Percentiles rank a stretch among this genome's conserved stretches.
Conservation (phyloP, 23 red algal species). For the Cyanidium caldarium region DNA sequence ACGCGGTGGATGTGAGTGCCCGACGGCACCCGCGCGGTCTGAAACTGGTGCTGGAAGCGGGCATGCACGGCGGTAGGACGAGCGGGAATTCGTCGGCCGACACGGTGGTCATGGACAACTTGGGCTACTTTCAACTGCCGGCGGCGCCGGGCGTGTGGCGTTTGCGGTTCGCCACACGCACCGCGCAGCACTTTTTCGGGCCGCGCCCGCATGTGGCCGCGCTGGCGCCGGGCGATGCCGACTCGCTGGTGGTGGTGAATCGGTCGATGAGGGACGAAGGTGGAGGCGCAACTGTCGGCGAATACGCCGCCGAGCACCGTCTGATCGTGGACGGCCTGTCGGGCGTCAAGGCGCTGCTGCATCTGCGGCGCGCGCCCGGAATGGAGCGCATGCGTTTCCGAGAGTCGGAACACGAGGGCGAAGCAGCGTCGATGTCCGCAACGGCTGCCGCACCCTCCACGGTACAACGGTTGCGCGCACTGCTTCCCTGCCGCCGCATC, state of each 20-base stretch:
- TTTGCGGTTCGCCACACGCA: conserved; percentile 10
- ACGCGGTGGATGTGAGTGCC: conserved; percentile 30
- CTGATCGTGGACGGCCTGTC: background rate
- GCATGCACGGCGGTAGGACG: background rate
- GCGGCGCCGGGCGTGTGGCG: conserved; percentile 47
- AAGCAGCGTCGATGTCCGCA: too few species aligned
- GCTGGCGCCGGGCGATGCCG: background rate
- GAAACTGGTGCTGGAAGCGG: conserved; percentile 18
- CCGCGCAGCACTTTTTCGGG: background rate
- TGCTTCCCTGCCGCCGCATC: background rate
- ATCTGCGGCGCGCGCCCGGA: background rate
- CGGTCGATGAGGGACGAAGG: too few species aligned
- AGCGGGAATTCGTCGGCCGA: conserved; percentile 11
- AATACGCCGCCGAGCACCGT: background rate
- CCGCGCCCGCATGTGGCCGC: background rate
- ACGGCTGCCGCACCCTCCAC: background rate
- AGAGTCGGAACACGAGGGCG: too few species aligned
- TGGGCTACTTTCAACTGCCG: conserved; percentile 92
- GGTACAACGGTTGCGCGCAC: background rate
- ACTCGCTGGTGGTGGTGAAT: background rate
- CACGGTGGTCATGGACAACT: conserved; percentile 84
- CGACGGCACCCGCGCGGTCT: conserved; percentile 45
- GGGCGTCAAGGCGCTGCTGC: background rate
- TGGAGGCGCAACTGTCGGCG: too few species aligned
- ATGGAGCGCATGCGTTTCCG: too few species aligned